Base-by-base conservation (phyloP, 2,329 filamentous ascomycete species). In the Tolypocladium sp. region DNA sequence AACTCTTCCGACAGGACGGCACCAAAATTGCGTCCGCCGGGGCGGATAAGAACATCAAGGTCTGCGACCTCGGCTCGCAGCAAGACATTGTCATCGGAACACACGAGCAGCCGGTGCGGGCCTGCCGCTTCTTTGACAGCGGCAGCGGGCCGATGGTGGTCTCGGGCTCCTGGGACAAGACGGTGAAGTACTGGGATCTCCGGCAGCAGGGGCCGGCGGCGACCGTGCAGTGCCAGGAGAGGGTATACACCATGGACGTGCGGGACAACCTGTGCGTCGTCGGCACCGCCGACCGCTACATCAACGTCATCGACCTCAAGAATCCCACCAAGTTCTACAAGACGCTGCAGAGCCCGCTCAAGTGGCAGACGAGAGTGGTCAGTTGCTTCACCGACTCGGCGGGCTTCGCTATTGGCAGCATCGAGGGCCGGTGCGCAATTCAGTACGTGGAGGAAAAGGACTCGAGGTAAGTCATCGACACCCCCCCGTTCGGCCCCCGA, bases 391-490 rank as follows among this genome's bases (percentile, higher is more conserved):
- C 88, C 17, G 93, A 99, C 71, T 89, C 91, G 8, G 87, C 86
- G 0, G 94, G 94, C 7, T 99, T 96, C 70, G 94, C 94, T 1
- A 90, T 99, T 56, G 94, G 94, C 58, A 96, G 91, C 71, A 96
- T 99, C 68, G 94, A 99, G 73, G 94, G 94, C 37, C 89, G 94
- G 59, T 99, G 94, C 73, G 94, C 94, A 2, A 99, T 99, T 63
- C 94, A 99, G 72, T 97, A 99, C 68, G 91, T 97, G 41, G 93
- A 99, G 69, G 94, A 99, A 51, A 97, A 97, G 75, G 92, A 99
- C 71, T 79, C 89, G 3, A 84, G 76, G 87, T 87, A 78, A 69
- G 79, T 69, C 41, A 15, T 10, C 20, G 20, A 9, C 15, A 22
- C 15, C 2, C 15, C 17, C 7, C 30, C 12, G 30, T 15, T 22